Percentiles rank a stretch among this genome's conserved stretches.
phyloP scores from a whole-genome alignment of 176 grass and related monocot species.

The Raddia guianensis region DNA sequence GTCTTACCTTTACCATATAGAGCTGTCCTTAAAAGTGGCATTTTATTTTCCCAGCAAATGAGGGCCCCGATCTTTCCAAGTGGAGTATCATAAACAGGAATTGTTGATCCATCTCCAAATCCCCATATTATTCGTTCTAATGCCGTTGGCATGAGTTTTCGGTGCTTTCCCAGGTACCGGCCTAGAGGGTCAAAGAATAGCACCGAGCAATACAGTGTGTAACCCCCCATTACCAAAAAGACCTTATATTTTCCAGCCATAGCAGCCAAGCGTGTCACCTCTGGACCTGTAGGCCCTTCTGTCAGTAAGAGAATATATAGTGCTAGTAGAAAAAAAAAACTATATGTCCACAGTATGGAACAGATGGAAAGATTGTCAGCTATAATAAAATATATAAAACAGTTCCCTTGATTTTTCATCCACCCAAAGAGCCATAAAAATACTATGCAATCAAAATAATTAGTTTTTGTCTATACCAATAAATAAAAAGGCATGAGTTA shows the following conservation, averaged over 20 bases:
- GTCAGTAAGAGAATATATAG: conserved; percentile 21
- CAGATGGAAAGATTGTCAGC: background rate
- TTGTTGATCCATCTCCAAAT: conserved; percentile 89
- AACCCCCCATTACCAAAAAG: conserved; percentile 91
- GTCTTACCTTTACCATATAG: conserved; percentile 88
- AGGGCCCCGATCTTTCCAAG: conserved; percentile 91
- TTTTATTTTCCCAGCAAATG: conserved; percentile 98
- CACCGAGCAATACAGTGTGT: conserved; percentile 83
- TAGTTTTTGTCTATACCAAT: background rate
- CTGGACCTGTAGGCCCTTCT: conserved; percentile 61
- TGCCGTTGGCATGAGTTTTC: conserved; percentile 87
- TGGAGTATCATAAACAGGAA: conserved; percentile 90
- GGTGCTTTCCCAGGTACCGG: conserved; percentile 80
- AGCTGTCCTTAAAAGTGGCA: conserved; percentile 87
- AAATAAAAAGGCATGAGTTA: background rate
- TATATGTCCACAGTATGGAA: conserved; percentile 24
- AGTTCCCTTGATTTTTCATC: background rate
- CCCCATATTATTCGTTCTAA: conserved; percentile 92
- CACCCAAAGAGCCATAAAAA: background rate
- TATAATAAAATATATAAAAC: background rate
- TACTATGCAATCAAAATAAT: conserved; percentile 7
- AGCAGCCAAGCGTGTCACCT: conserved; percentile 73
- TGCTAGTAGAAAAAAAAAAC: background rate
- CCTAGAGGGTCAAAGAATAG: conserved; percentile 94
- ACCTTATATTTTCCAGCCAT: conserved; percentile 91